Percentiles rank a stretch among this genome's conserved stretches.
These are phyloP conservation scores for Magnusiomyces tetraspermus DNA, from an alignment of 1,139 yeast genomes.

Conservation along the genomic window DNA sequence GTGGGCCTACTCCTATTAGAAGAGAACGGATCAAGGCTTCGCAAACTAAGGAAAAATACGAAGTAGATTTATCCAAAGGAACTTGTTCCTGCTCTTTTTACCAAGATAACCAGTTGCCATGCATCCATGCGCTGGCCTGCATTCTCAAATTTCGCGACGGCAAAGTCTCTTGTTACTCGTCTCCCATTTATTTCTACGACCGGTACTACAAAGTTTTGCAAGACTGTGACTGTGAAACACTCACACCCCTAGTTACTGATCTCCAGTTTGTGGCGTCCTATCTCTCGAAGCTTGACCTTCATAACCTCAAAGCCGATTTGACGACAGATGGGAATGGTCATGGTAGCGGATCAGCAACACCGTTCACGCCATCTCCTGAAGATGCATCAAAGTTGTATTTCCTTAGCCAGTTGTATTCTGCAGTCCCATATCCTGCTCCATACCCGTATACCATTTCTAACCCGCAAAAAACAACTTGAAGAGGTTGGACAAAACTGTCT, in stretches of 20 bases:
- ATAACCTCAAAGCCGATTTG: not conserved
- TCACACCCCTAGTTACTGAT: not conserved
- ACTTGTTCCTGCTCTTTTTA: slow-evolving; percentile 3
- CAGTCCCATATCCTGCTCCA: not conserved
- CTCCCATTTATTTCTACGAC: not conserved
- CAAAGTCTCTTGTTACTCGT: not conserved
- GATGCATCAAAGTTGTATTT: not conserved
- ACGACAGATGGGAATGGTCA: not conserved
- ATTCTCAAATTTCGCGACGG: not conserved
- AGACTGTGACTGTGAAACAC: not conserved
- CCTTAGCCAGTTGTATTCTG: not conserved
- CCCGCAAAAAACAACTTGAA: too few species aligned
- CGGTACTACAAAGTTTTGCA: not conserved
- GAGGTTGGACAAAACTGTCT: too few species aligned
- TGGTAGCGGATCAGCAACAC: not conserved
- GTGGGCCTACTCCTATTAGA: not conserved
- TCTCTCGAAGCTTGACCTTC: not conserved
- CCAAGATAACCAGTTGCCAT: slow-evolving; percentile 3
- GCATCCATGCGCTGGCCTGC: slow-evolving; percentile 4
- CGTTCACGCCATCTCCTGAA: not conserved
- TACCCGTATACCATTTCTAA: not conserved
- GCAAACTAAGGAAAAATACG: not conserved
- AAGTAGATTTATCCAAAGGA: not conserved
- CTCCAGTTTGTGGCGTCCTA: not conserved
- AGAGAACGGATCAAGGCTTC: not conserved